Evolutionary conservation across 2,329 filamentous ascomycete species (phyloP).

Genomic region (Graphilbum fragrans): DNA sequence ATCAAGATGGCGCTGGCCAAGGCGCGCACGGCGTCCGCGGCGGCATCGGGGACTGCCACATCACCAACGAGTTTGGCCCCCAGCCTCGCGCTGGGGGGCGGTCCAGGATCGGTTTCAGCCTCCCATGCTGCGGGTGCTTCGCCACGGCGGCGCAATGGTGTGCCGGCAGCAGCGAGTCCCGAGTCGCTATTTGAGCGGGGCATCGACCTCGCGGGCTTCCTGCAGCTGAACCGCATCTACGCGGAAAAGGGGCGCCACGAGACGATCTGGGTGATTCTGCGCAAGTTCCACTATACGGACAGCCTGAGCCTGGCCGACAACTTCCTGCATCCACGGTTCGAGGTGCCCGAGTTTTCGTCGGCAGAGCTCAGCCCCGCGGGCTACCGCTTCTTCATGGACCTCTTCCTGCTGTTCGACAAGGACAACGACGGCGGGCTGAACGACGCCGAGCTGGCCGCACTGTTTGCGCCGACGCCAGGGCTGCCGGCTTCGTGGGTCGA

Average conservation of each 20-base stretch:
- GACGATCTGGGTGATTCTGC: constrained; percentile 93
- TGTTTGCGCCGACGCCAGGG: constrained; percentile 90
- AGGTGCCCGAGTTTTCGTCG: constrained; percentile 83
- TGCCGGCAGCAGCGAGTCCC: constrained; percentile 26
- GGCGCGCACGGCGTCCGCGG: constrained; percentile 47
- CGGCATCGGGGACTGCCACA: constrained; percentile 53
- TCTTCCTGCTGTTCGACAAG: constrained; percentile 91
- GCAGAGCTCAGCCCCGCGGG: constrained; percentile 88
- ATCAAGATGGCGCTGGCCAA: constrained; percentile 82
- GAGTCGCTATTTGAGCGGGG: constrained; percentile 54
- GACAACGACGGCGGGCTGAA: constrained; percentile 95
- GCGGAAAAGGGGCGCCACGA: constrained; percentile 96
- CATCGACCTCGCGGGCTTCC: constrained; percentile 71
- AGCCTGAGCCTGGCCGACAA: constrained; percentile 83
- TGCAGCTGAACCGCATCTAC: constrained; percentile 89
- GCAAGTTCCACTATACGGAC: constrained; percentile 93
- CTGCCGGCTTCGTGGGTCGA: constrained; percentile 80
- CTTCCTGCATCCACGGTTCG: constrained; percentile 87
- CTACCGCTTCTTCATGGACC: constrained; percentile 90
- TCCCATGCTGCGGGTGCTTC: background rate
- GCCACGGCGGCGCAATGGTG: background rate
- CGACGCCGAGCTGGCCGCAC: constrained; percentile 66
- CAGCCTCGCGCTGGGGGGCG: background rate
- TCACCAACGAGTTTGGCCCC: background rate
- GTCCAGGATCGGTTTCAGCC: background rate